phyloP scores from a whole-genome alignment of 2,329 filamentous ascomycete genomes.

The Aspergillus sergii region DNA sequence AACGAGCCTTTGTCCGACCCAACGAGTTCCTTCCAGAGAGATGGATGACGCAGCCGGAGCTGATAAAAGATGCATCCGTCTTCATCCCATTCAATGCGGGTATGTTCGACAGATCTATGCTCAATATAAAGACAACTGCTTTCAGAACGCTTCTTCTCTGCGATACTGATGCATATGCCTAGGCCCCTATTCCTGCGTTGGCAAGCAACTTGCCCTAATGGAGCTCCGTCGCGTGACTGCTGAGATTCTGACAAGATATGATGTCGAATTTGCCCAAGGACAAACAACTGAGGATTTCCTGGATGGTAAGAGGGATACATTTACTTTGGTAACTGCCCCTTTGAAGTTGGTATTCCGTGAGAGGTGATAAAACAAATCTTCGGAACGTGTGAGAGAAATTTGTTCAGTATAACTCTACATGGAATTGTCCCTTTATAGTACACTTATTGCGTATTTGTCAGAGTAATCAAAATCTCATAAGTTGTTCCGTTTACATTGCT shows the following conservation, averaged over 20 bases:
- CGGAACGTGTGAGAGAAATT: not conserved
- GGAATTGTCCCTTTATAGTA: not conserved
- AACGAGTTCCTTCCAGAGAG: slow-evolving; percentile 22
- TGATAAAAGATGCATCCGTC: slow-evolving; percentile 16
- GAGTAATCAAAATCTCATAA: not conserved
- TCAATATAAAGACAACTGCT: not conserved
- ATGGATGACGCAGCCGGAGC: slow-evolving; percentile 18
- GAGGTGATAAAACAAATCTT: not conserved
- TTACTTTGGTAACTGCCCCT: not conserved
- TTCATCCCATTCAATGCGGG: slow-evolving; percentile 23
- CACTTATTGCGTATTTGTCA: not conserved
- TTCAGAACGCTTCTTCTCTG: fast-evolving
- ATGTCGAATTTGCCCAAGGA: not conserved
- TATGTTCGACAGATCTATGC: not conserved
- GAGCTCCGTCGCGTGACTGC: slow-evolving; percentile 20
- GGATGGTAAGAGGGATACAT: not conserved
- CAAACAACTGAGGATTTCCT: not conserved
- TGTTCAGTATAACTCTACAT: not conserved
- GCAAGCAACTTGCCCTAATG: slow-evolving; percentile 22
- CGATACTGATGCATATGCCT: not conserved
- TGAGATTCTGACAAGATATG: not conserved
- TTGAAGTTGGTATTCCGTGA: not conserved
- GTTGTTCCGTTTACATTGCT: no score
- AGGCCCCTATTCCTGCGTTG: slow-evolving; percentile 17
- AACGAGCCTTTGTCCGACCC: slow-evolving; percentile 1